A percentile compares a stretch with the other conserved stretches of the same genome.
Conservation (phyloP, 495 filamentous ascomycete species). For the Hyaloscypha finlandica region DNA sequence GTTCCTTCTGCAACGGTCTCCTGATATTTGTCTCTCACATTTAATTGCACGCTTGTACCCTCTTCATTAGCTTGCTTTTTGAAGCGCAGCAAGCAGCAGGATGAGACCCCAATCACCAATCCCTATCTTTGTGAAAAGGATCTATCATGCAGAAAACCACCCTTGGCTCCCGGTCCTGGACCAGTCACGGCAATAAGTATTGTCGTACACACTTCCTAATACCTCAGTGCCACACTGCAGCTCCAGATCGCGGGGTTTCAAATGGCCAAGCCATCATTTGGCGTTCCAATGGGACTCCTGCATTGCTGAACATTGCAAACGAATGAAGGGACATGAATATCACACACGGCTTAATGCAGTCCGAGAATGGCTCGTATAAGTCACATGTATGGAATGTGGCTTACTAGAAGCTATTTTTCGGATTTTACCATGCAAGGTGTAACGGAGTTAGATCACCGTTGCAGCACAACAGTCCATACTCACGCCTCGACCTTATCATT, state of each 20-base stretch:
- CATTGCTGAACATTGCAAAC: background rate
- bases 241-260: background rate
- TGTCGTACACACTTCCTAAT: background rate
- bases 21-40: too few species aligned
- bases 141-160: too few species aligned
- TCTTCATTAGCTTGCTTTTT: too few species aligned
- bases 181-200: background rate
- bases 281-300: background rate
- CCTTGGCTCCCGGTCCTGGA: background rate
- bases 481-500: background rate
- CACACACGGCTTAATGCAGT: background rate
- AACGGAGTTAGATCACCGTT: background rate
- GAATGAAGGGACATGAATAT: background rate
- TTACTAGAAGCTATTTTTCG: background rate
- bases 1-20: too few species aligned
- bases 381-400: background rate
- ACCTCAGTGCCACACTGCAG: background rate
- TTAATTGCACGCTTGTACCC: too few species aligned
- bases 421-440: background rate
- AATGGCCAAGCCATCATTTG: background rate
- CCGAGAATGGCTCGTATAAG: background rate
- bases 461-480: background rate
- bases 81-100: too few species aligned
- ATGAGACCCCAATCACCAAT: too few species aligned
- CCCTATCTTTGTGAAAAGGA: too few species aligned